A percentile compares a stretch with the other conserved stretches of the same genome.
phyloP scores from a whole-genome alignment of 805 yeast genomes.

The Yarrowia bubula region DNA sequence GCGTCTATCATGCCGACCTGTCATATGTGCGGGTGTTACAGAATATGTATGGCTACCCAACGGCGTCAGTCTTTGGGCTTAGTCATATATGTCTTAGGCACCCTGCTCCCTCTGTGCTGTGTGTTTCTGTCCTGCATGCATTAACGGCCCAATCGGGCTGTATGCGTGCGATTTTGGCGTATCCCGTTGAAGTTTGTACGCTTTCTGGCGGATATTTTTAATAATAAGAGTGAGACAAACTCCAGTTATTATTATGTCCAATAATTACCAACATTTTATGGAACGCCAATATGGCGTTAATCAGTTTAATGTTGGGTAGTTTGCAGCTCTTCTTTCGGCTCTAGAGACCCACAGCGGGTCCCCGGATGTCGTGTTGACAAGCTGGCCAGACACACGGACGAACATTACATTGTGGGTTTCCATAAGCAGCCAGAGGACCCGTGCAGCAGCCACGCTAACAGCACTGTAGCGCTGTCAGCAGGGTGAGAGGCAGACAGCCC shows the following conservation, averaged over 20 bases:
- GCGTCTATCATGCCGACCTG: background rate
- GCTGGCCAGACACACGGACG: background rate
- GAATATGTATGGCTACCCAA: background rate
- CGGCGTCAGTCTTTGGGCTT: background rate
- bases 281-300: background rate
- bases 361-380: background rate
- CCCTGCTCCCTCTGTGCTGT: background rate
- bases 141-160: background rate
- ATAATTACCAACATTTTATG: background rate
- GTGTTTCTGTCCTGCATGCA: conserved; percentile 1
- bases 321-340: background rate
- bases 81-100: background rate
- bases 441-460: background rate
- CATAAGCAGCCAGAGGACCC: conserved; percentile 6
- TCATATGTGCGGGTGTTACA: background rate
- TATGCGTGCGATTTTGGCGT: background rate
- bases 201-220: conserved; percentile 3
- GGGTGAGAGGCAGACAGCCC: background rate
- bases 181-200: background rate
- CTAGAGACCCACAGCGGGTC: background rate
- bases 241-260: background rate
- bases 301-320: background rate
- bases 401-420: background rate
- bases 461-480: conserved; percentile 11
- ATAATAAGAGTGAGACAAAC: background rate